Evolutionary conservation across 108 stramenopile genomes (phyloP), one percentile per base, ranked within the genome.

Genomic region (Pseudonitzschia delicatissima): DNA sequence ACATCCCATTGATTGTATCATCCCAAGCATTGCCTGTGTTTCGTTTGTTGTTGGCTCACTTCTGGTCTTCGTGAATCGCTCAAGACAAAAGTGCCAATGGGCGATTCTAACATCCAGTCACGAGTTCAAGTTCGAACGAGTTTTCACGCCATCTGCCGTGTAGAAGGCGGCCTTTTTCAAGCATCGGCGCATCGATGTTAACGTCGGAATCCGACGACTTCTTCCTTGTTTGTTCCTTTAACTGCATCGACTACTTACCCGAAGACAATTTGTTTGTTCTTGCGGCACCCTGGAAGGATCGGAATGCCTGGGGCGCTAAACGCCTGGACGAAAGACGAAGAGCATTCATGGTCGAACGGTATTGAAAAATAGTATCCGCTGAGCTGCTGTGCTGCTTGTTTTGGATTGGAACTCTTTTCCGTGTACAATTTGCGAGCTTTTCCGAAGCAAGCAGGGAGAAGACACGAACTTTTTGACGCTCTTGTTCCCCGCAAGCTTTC

Each of bases 331-430:
- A 79, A 68, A 84, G 68, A 45, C 88, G 80, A 57, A 86, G 65
- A 66, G 88, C 88, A 69, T 89, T 89, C 88, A 89, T 89, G 48
- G 71, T 77, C n/a, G 49, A 11, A 48, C 7, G 7, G 20, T 23
- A 2, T 21, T 21, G 20, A 8, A 39, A n/a, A n/a, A n/a, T n/a
- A n/a, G n/a, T n/a, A n/a, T n/a, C n/a, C n/a, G n/a, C n/a, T n/a
- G n/a, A n/a, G n/a, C n/a, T n/a, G n/a, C n/a, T n/a, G n/a, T n/a
- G n/a, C n/a, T n/a, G n/a, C n/a, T n/a, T n/a, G n/a, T n/a, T n/a
- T n/a, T n/a, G n/a, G n/a, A n/a, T n/a, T n/a, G n/a, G n/a, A n/a
- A n/a, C n/a, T n/a, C n/a, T n/a, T n/a, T n/a, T n/a, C n/a, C n/a
- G n/a, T n/a, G n/a, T n/a, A n/a, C n/a, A n/a, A n/a, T n/a, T n/a